A percentile compares a stretch with the other conserved stretches of the same genome.
Evolutionary conservation across 208 protist genomes (phyloP).

Genomic region (Leishmania martiniquensis): DNA sequence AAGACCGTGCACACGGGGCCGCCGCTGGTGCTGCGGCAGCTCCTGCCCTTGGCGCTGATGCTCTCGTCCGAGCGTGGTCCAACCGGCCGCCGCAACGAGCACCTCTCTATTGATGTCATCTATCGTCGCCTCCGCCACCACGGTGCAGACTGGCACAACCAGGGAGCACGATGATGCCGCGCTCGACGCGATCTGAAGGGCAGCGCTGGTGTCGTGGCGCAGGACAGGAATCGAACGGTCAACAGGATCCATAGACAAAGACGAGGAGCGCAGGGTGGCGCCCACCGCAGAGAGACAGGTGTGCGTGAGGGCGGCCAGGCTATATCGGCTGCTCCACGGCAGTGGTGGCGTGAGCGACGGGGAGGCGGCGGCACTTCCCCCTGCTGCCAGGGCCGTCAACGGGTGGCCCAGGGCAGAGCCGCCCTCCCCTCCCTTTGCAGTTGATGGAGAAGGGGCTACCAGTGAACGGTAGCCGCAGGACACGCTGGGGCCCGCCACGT

Average conservation of each 20-base stretch:
- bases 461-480: slow-evolving; percentile 26
- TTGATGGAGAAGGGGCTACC: neutral
- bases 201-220: slow-evolving; percentile 9
- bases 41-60: neutral
- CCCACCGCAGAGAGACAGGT: slow-evolving; percentile 20
- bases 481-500: slow-evolving; percentile 29
- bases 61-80: slow-evolving; percentile 41
- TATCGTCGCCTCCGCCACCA: slow-evolving; percentile 31
- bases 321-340: slow-evolving; percentile 33
- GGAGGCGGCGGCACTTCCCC: neutral
- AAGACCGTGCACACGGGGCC: neutral
- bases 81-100: slow-evolving; percentile 21
- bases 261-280: neutral
- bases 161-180: slow-evolving; percentile 22
- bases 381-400: neutral
- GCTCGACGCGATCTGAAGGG: slow-evolving; percentile 20
- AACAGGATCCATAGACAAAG: neutral
- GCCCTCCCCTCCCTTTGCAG: neutral
- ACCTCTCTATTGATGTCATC: slow-evolving; percentile 37
- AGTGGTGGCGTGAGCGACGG: slow-evolving; percentile 5
- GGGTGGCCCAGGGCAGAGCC: neutral
- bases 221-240: neutral
- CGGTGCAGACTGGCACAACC: slow-evolving; percentile 35
- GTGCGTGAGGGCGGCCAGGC: slow-evolving; percentile 32
- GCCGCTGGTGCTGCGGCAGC: neutral